Evolutionary conservation across 768 basidiomycete species (phyloP).

Genomic region (Leccinum incarnatum): DNA sequence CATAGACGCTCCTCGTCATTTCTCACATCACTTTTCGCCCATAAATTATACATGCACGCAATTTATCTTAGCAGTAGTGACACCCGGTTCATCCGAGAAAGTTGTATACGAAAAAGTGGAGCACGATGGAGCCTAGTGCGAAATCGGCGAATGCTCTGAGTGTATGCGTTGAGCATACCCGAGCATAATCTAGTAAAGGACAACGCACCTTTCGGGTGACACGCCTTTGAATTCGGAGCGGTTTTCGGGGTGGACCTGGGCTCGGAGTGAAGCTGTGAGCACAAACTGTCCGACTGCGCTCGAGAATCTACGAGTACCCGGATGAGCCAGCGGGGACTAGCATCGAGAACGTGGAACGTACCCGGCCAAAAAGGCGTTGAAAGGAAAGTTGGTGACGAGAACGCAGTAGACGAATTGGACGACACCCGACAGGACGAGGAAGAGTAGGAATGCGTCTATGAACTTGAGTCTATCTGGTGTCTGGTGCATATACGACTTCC

Average conservation of each 20-base stretch:
- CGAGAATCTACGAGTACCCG: constrained; percentile 69
- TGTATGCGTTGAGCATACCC: neutral
- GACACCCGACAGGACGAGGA: constrained; percentile 88
- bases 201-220: constrained; percentile 84
- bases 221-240: constrained; percentile 82
- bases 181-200: neutral
- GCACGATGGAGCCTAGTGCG: constrained; percentile 87
- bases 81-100: constrained; percentile 72
- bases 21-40: neutral
- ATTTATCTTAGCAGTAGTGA: constrained; percentile 2
- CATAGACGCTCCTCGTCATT: constrained; percentile 1
- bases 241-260: constrained; percentile 89
- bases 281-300: constrained; percentile 98
- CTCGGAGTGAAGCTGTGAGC: constrained; percentile 84
- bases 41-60: constrained; percentile 10
- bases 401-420: constrained; percentile 91
- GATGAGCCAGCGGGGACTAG: neutral
- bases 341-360: constrained; percentile 41
- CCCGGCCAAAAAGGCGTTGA: constrained; percentile 97
- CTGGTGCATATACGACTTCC: constrained; percentile 71
- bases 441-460: constrained; percentile 89
- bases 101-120: constrained; percentile 99
- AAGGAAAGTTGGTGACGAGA: constrained; percentile 89
- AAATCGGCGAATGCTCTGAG: constrained; percentile 96
- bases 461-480: constrained; percentile 88